A percentile compares a stretch with the other conserved stretches of the same genome.
These are phyloP conservation scores for Uromyces viciae-fabae DNA, from an alignment of 1,284 basidiomycete genomes.

Conservation along the genomic window DNA sequence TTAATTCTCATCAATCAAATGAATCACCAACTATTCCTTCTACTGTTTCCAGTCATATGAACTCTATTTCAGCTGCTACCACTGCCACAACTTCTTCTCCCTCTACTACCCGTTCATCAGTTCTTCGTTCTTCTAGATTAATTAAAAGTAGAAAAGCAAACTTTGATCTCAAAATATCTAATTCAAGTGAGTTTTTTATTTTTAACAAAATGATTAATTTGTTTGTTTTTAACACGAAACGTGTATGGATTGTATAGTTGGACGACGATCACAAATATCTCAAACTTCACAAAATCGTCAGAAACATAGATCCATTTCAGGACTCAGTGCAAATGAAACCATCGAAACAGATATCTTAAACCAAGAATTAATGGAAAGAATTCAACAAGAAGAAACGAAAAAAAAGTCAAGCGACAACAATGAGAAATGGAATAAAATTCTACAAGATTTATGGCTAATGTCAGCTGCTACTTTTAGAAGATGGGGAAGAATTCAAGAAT, in stretches of 20 bases:
- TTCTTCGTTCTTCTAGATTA: background rate
- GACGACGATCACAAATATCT: constrained; percentile 16
- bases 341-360: background rate
- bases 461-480: constrained; percentile 89
- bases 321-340: no score
- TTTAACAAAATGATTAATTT: no score
- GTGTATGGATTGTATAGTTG: background rate
- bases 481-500: constrained; percentile 80
- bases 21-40: background rate
- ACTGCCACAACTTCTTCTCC: constrained; percentile 5
- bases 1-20: constrained; percentile 5
- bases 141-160: constrained; percentile 18
- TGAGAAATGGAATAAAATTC: constrained; percentile 66
- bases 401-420: constrained; percentile 3
- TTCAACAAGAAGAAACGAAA: constrained; percentile 1
- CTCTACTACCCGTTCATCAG: constrained; percentile 2
- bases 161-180: constrained; percentile 20
- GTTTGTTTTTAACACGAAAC: background rate
- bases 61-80: background rate
- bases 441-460: constrained; percentile 88
- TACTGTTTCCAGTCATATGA: background rate
- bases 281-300: background rate
- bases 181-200: constrained; percentile 14
- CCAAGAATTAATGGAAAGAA: constrained; percentile 14
- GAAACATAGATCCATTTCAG: background rate